Conservation (phyloP, 1,139 yeast genomes). For the Zygosaccharomyces sapae region DNA sequence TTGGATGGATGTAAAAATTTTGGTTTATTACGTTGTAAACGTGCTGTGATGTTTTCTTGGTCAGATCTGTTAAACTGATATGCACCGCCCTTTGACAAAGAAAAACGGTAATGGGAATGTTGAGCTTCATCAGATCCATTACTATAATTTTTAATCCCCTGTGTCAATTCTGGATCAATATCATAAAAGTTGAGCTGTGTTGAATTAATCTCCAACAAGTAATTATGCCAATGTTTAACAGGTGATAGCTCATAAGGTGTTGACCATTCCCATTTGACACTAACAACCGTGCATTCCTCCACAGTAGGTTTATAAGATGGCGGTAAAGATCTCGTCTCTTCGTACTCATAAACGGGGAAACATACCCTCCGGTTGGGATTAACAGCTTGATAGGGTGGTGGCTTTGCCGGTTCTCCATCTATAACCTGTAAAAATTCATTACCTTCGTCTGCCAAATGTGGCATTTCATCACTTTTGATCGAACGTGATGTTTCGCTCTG, state of each 20-base stretch:
- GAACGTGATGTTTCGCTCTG: constrained; percentile 1
- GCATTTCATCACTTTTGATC: background rate
- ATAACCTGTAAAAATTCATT: constrained; percentile 40
- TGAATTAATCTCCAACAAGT: constrained; percentile 63
- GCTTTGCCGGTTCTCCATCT: constrained; percentile 49
- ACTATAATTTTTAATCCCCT: constrained; percentile 22
- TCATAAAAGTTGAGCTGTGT: constrained; percentile 66
- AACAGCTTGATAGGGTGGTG: constrained; percentile 43
- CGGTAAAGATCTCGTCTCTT: constrained; percentile 37
- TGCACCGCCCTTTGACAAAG: constrained; percentile 19
- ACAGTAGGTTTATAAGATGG: constrained; percentile 59
- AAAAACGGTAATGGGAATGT: constrained; percentile 15
- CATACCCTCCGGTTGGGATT: constrained; percentile 39
- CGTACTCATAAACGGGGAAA: constrained; percentile 46
- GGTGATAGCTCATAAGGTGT: constrained; percentile 63
- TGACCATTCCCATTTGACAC: constrained; percentile 61
- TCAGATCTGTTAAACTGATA: constrained; percentile 31
- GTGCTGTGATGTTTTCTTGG: constrained; percentile 32
- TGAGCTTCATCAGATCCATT: constrained; percentile 27
- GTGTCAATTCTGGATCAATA: constrained; percentile 31
- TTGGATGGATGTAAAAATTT: constrained; percentile 35
- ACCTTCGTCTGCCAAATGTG: constrained; percentile 16
- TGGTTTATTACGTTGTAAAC: constrained; percentile 28
- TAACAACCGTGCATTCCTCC: constrained; percentile 49
- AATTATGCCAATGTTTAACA: constrained; percentile 58